Evolutionary conservation across 2,329 filamentous ascomycete genomes (phyloP), one percentile per base, ranked within the genome.

Genomic region (Teratosphaeria viscida): DNA sequence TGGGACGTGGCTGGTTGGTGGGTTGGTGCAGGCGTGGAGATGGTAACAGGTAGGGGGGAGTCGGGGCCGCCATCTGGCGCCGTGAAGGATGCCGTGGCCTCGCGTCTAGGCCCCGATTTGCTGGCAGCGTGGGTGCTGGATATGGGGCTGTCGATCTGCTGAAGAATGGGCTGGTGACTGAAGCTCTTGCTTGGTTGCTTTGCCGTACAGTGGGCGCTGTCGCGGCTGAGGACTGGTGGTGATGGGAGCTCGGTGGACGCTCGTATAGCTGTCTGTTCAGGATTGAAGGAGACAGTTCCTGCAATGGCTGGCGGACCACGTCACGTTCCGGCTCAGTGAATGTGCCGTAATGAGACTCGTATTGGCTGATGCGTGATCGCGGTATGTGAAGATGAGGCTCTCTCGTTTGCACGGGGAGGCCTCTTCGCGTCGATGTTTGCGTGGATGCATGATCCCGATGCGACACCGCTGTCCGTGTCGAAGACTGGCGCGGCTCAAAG

Each of bases 141-240:
- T 43, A 37, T 49, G 19, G 12, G 52, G 34, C 52, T 35, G 37
- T 56, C 19, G 14, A 57, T 54, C 43, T 49, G 43, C n/a, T 49
- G 16, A 49, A 49, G 43, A 49, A 23, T 19, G 43, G 16, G 57
- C 54, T 29, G 60, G 43, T 14, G 5, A 58, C 27, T 53, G 35
- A 5, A 14, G 26, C 43, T n/a, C 19, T 52, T 34, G 23, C 23
- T n/a, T 16, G 16, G 11, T 53, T n/a, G 10, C 23, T 11, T 5
- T 37, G 19, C 32, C 54, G 16, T 56, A 57, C 26, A 57, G 65
- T 62, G 77, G 43, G 19, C 7, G n/a, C 19, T 76, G 62, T 75
- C 75, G 10, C 75, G 73, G 71, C 75, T 77, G 66, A 72, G 67
- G 58, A 76, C 71, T 7, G 67, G 67, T 49, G 70, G 56, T 1